Percentiles rank a stretch among this genome's conserved stretches.
Evolutionary conservation across 345 rosid genomes (phyloP).

Genomic region (Triadica sebifera): DNA sequence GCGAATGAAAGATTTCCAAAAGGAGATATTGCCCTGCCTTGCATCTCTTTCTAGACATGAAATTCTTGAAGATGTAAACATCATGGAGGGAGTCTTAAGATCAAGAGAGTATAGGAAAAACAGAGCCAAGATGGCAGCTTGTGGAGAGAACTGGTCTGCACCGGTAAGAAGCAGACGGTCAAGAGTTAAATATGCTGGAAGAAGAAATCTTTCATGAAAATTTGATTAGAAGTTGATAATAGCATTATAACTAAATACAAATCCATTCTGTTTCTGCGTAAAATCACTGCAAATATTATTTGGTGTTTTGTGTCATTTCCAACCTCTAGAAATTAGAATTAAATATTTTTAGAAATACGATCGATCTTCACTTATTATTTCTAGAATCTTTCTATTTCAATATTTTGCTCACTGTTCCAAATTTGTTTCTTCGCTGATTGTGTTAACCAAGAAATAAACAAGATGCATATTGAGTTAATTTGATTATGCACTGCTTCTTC

Average conservation of each 20-base stretch:
- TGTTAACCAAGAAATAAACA: neutral
- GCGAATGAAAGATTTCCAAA: constrained; percentile 77
- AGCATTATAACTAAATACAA: constrained; percentile 4
- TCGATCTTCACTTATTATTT: neutral
- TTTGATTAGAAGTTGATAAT: constrained; percentile 6
- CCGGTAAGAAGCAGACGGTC: constrained; percentile 41
- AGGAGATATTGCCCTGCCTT: constrained; percentile 66
- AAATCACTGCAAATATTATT: neutral
- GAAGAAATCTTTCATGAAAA: constrained; percentile 26
- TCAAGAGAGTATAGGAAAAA: constrained; percentile 74
- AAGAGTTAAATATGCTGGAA: constrained; percentile 21
- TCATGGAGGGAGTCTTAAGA: constrained; percentile 66
- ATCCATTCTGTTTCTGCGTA: neutral
- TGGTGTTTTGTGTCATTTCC: neutral
- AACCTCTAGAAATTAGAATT: constrained; percentile 11
- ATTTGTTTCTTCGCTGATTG: too few species aligned
- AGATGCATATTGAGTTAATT: neutral
- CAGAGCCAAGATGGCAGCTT: constrained; percentile 40
- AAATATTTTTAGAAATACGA: neutral
- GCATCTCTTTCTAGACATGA: constrained; percentile 65
- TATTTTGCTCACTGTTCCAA: neutral
- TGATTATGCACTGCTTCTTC: neutral
- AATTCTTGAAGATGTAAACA: constrained; percentile 67
- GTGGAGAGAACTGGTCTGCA: constrained; percentile 43
- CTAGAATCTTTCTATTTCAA: neutral